These are phyloP conservation scores for Hyaloraphidium curvatum DNA, from an alignment of 192 early-diverging fungal species.

Conservation along the genomic window DNA sequence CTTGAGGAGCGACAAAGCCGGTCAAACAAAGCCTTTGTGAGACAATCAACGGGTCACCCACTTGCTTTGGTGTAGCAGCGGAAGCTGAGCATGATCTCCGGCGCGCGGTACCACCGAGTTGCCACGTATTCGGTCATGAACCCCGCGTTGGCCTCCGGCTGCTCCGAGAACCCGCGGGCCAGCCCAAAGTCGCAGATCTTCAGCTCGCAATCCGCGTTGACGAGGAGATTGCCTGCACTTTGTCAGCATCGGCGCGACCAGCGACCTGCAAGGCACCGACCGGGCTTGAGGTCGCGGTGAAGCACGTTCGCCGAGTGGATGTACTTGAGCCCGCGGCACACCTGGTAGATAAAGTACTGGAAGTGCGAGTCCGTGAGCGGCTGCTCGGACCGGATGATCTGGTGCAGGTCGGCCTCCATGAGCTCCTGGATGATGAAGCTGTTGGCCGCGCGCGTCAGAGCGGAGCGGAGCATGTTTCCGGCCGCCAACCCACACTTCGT, in stretches of 20 bases:
- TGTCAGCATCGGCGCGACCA: no score
- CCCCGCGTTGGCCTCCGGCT: constrained; percentile 59
- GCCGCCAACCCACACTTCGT: constrained; percentile 47
- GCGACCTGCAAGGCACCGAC: no score
- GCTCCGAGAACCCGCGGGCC: constrained; percentile 56
- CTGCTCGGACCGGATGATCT: constrained; percentile 86
- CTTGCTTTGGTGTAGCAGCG: constrained; percentile 95
- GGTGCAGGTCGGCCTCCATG: constrained; percentile 98
- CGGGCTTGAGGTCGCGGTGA: constrained; percentile 96
- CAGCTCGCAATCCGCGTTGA: constrained; percentile 83
- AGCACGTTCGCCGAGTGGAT: constrained; percentile 96
- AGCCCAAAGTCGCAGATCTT: constrained; percentile 99
- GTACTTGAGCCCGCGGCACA: constrained; percentile 88
- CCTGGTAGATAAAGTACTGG: constrained; percentile 99
- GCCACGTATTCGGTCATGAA: constrained; percentile 97
- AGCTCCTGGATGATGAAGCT: constrained; percentile 86
- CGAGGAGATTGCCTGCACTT: constrained; percentile 65
- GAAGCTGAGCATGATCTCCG: constrained; percentile 92
- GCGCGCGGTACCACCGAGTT: constrained; percentile 85
- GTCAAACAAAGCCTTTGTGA: no score
- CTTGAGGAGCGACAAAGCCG: neutral
- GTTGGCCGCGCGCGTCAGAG: neutral
- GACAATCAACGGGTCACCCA: constrained; percentile 2
- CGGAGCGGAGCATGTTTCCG: neutral
- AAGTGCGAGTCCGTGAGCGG: constrained; percentile 87